phyloP scores from a whole-genome alignment of 2,329 filamentous ascomycete species.

The Ceratocystis huliohia region DNA sequence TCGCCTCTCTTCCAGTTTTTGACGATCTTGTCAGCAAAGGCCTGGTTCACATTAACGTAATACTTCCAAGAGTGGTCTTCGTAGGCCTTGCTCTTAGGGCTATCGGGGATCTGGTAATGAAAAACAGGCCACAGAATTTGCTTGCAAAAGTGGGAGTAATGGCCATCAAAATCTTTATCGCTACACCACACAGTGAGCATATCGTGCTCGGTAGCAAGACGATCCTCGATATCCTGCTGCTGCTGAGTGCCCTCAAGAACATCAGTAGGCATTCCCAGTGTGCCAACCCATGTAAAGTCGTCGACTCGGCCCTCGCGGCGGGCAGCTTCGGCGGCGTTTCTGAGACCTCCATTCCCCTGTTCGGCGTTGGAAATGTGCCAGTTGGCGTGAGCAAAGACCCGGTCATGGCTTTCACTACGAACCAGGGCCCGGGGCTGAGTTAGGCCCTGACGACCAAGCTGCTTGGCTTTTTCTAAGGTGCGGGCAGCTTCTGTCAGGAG shows the following conservation, averaged over 20 bases:
- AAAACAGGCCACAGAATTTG: conserved; percentile 96
- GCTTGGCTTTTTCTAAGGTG: conserved; percentile 40
- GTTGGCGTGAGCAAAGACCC: conserved; percentile 60
- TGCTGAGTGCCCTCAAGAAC: conserved; percentile 59
- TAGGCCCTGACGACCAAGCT: conserved; percentile 44
- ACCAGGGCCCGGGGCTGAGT: conserved; percentile 40
- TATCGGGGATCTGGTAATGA: conserved; percentile 95
- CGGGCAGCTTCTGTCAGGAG: conserved; percentile 59
- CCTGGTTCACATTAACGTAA: conserved; percentile 84
- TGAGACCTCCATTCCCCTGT: conserved; percentile 83
- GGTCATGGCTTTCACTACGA: conserved; percentile 52
- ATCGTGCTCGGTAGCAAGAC: conserved; percentile 66
- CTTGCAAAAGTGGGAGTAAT: conserved; percentile 95
- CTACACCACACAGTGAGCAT: conserved; percentile 74
- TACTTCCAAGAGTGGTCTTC: conserved; percentile 94
- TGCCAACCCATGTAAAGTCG: conserved; percentile 83
- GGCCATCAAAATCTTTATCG: conserved; percentile 86
- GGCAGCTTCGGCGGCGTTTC: conserved; percentile 74
- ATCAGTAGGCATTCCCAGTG: conserved; percentile 87
- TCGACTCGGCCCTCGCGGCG: conserved; percentile 53
- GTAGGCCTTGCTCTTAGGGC: conserved; percentile 96
- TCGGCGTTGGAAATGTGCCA: conserved; percentile 78
- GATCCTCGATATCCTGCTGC: conserved; percentile 72
- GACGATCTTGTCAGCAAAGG: conserved; percentile 80
- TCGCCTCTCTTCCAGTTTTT: conserved; percentile 90